Evolutionary conservation across 2,329 filamentous ascomycete species (phyloP).

Genomic region (Fusarium nisikadoi): DNA sequence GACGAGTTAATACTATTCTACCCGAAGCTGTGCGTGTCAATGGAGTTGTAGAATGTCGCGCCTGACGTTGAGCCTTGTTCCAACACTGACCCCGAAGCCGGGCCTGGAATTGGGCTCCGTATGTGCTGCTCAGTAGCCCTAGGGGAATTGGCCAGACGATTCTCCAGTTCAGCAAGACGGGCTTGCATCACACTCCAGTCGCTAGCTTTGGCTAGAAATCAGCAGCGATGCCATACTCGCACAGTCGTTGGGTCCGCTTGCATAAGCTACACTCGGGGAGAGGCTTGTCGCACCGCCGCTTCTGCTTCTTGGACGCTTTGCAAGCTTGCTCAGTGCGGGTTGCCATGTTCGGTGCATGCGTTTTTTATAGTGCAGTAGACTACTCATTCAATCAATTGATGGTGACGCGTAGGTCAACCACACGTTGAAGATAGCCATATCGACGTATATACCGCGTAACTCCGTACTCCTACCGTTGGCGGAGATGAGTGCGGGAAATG

Average conservation of each 20-base stretch:
- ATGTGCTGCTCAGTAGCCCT: neutral
- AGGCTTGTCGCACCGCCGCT: neutral
- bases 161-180: neutral
- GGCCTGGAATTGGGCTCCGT: neutral
- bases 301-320: neutral
- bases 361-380: fast-evolving
- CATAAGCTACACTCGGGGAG: neutral
- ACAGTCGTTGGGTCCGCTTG: neutral
- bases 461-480: neutral
- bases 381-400: neutral
- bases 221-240: neutral
- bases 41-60: neutral
- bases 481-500: neutral
- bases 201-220: neutral
- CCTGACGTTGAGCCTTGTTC: neutral
- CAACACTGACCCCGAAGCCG: neutral
- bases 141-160: neutral
- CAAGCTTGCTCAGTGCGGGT: neutral
- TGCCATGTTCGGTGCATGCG: neutral
- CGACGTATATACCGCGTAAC: neutral
- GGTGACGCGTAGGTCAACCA: neutral
- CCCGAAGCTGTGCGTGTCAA: neutral
- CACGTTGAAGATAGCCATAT: neutral
- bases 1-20: neutral
- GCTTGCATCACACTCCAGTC: neutral